Evolutionary conservation across 176 grass and related monocot species (phyloP).

Genomic region (Elaeis guineensis): DNA sequence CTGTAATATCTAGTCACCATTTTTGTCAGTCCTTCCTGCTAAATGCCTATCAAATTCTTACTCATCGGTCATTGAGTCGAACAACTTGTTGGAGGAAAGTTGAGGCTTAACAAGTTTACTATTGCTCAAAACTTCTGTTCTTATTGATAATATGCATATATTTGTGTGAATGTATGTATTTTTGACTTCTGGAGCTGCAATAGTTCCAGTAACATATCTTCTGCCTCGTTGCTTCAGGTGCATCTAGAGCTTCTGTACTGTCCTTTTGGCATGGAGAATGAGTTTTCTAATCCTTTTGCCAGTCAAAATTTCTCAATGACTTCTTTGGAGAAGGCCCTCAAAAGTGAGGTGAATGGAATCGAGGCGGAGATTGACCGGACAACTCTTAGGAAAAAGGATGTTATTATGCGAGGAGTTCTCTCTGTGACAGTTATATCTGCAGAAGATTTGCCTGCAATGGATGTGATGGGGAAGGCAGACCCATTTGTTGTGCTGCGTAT

Average conservation of each 20-base stretch:
- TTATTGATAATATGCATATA: no score
- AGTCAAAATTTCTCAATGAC: conserved; percentile 56
- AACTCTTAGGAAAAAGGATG: conserved; percentile 72
- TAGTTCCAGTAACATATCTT: no score
- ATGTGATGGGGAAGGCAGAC: conserved; percentile 92
- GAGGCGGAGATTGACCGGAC: conserved; percentile 38
- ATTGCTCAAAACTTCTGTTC: neutral
- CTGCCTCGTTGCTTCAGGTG: conserved; percentile 36
- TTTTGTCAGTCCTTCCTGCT: no score
- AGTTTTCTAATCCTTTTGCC: conserved; percentile 72
- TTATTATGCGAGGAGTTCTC: conserved; percentile 88
- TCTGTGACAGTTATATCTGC: conserved; percentile 81
- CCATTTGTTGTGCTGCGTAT: conserved; percentile 76
- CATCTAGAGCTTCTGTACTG: conserved; percentile 91
- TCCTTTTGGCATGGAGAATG: conserved; percentile 58
- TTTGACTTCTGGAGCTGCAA: no score
- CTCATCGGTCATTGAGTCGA: no score
- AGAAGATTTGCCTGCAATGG: conserved; percentile 92
- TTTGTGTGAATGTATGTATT: no score
- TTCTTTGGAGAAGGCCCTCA: conserved; percentile 88
- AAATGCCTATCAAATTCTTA: no score
- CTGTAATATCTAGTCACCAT: no score
- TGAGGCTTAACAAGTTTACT: neutral
- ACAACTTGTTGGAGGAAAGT: no score
- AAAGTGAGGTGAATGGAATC: conserved; percentile 56